phyloP scores from a whole-genome alignment of 352 stramenopile species.

The Aphanomyces astaci region DNA sequence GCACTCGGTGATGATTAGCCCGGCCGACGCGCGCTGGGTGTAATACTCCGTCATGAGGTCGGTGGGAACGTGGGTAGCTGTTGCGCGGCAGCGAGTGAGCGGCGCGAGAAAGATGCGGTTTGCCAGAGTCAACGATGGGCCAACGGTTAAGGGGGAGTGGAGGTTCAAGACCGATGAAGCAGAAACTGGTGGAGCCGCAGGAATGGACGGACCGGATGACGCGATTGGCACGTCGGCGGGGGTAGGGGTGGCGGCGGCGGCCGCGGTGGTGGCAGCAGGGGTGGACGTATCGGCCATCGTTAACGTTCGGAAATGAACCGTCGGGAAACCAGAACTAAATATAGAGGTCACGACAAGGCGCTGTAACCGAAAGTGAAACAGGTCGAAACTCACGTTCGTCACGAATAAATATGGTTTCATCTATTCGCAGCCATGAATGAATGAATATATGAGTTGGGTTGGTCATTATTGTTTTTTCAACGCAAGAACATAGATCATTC shows the following conservation, averaged over 20 bases:
- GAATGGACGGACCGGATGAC: too few relatives aligned
- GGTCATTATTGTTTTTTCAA: too few relatives aligned
- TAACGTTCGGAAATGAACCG: neutral
- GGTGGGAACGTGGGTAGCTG: neutral
- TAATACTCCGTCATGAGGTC: slow-evolving; percentile 17
- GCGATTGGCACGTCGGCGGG: neutral
- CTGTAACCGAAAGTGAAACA: too few relatives aligned
- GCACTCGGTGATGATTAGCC: slow-evolving; percentile 15
- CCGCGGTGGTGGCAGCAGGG: neutral
- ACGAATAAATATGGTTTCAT: too few relatives aligned
- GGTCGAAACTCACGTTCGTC: too few relatives aligned
- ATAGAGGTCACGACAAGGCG: too few relatives aligned
- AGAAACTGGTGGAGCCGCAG: too few relatives aligned
- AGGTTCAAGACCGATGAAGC: too few relatives aligned
- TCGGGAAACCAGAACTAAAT: neutral
- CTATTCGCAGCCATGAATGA: too few relatives aligned
- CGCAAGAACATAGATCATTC: too few relatives aligned
- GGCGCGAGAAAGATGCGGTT: slow-evolving; percentile 47
- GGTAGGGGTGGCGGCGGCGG: neutral
- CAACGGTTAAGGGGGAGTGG: neutral
- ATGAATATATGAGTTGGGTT: too few relatives aligned
- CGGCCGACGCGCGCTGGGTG: neutral
- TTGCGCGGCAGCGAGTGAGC: slow-evolving; percentile 28
- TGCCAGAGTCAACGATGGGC: slow-evolving; percentile 32
- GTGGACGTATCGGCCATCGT: neutral